Evolutionary conservation across 2,329 filamentous ascomycete species (phyloP).

Genomic region (Fusarium stilboides): DNA sequence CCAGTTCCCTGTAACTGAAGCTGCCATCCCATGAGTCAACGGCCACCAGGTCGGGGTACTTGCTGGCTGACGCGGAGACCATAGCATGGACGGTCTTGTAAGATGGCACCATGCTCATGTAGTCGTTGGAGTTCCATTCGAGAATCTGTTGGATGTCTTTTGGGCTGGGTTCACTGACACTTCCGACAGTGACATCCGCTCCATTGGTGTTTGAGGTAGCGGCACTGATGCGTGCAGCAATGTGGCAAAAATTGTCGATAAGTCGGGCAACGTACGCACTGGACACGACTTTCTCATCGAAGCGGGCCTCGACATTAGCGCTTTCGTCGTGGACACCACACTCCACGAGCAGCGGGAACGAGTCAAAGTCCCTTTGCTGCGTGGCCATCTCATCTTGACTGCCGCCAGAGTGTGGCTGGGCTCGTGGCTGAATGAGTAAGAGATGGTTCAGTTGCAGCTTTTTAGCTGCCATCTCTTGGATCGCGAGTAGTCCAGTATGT

Average conservation of each 20-base stretch:
- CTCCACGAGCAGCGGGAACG: constrained; percentile 12
- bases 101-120: constrained; percentile 19
- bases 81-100: constrained; percentile 13
- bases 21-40: constrained; percentile 20
- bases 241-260: constrained; percentile 17
- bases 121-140: constrained; percentile 16
- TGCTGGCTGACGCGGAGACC: constrained; percentile 18
- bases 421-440: constrained; percentile 15
- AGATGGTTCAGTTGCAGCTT: constrained; percentile 19
- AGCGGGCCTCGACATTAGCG: constrained; percentile 14
- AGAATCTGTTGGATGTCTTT: constrained; percentile 13
- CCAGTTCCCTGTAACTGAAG: constrained; percentile 17
- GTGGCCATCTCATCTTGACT: constrained; percentile 18
- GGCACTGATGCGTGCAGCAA: constrained; percentile 15
- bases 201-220: constrained; percentile 11
- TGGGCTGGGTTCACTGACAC: constrained; percentile 15
- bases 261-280: constrained; percentile 17
- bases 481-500: constrained; percentile 20
- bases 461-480: constrained; percentile 19
- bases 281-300: constrained; percentile 16
- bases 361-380: constrained; percentile 18
- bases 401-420: constrained; percentile 14
- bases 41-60: constrained; percentile 12
- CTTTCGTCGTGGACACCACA: constrained; percentile 14
- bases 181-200: constrained; percentile 11